Percentiles rank a stretch among this genome's conserved stretches.
Evolutionary conservation across 176 grass and related monocot genomes (phyloP).

Genomic region (Oryza longistaminata): DNA sequence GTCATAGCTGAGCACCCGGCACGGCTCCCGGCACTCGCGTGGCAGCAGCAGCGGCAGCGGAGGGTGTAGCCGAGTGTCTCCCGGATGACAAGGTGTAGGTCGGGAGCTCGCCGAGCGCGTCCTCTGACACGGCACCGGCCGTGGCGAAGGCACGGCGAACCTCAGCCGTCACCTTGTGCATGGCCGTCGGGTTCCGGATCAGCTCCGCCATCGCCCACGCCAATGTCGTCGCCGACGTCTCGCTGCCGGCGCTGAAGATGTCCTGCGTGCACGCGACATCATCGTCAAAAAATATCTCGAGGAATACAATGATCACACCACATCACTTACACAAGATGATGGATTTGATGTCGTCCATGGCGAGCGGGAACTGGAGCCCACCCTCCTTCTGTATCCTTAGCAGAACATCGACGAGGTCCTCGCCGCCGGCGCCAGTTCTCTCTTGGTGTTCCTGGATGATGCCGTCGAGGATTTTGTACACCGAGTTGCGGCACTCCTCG

Average conservation of each 20-base stretch:
- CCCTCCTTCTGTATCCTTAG: slow-evolving; percentile 36
- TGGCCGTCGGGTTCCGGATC: slow-evolving; percentile 20
- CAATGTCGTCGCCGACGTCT: slow-evolving; percentile 14
- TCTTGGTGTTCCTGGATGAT: slow-evolving; percentile 26
- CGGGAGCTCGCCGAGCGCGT: slow-evolving; percentile 19
- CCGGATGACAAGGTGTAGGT: slow-evolving; percentile 34
- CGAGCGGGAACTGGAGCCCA: slow-evolving; percentile 19
- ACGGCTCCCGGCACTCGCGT: slow-evolving; percentile 2
- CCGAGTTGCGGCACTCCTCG: neutral
- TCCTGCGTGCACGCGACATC: slow-evolving; percentile 1
- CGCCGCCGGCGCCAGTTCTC: neutral
- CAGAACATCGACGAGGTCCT: slow-evolving; percentile 42
- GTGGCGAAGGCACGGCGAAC: slow-evolving; percentile 33
- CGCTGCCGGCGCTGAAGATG: slow-evolving; percentile 38
- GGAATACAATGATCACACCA: no score
- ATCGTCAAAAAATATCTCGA: no score
- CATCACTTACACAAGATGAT: slow-evolving; percentile 35
- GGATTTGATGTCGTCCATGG: slow-evolving; percentile 29
- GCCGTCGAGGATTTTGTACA: neutral
- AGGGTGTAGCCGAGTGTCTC: slow-evolving; percentile 40
- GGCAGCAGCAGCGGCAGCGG: slow-evolving; percentile 40
- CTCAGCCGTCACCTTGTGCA: slow-evolving; percentile 30
- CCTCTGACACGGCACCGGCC: neutral
- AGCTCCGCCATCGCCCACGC: slow-evolving; percentile 46
- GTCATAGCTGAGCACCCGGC: neutral